Evolutionary conservation across 2,329 filamentous ascomycete species (phyloP).

Genomic region (Elsinoe fawcettii): DNA sequence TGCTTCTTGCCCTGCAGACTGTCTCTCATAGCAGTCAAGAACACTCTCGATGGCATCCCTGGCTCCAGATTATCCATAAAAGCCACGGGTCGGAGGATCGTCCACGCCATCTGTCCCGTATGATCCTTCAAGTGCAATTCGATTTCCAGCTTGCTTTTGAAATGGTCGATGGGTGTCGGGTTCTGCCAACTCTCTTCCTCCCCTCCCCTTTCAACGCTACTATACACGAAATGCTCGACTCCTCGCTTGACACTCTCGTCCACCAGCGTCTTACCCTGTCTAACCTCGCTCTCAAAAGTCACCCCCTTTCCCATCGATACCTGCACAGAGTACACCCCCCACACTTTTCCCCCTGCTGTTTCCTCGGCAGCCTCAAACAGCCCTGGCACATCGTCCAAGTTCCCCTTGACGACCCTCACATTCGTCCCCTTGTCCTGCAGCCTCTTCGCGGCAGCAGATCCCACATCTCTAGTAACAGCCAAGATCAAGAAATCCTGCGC

Average conservation of each 20-base stretch:
- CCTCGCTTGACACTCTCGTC: constrained; percentile 49
- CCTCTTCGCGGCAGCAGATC: constrained; percentile 42
- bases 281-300: constrained; percentile 41
- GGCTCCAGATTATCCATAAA: constrained; percentile 56
- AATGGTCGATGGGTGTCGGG: constrained; percentile 53
- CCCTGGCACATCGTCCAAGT: constrained; percentile 42
- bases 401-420: constrained; percentile 48
- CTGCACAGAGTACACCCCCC: constrained; percentile 56
- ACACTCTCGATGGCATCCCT: constrained; percentile 43
- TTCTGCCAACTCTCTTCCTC: constrained; percentile 45
- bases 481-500: constrained; percentile 41
- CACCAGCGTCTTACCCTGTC: constrained; percentile 52
- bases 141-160: constrained; percentile 48
- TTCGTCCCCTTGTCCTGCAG: constrained; percentile 39
- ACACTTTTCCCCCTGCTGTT: constrained; percentile 31
- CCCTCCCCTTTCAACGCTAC: constrained; percentile 56
- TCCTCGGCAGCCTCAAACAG: constrained; percentile 45
- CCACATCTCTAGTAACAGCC: constrained; percentile 48
- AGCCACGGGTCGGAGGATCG: constrained; percentile 52
- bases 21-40: constrained; percentile 41
- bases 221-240: constrained; percentile 58
- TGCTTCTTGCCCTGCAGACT: constrained; percentile 25
- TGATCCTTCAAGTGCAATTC: constrained; percentile 51
- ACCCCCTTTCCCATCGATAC: constrained; percentile 38
- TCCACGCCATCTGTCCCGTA: constrained; percentile 49